These are phyloP conservation scores for Coemansia sp. DNA, from an alignment of 192 early-diverging fungal genomes.

Conservation along the genomic window DNA sequence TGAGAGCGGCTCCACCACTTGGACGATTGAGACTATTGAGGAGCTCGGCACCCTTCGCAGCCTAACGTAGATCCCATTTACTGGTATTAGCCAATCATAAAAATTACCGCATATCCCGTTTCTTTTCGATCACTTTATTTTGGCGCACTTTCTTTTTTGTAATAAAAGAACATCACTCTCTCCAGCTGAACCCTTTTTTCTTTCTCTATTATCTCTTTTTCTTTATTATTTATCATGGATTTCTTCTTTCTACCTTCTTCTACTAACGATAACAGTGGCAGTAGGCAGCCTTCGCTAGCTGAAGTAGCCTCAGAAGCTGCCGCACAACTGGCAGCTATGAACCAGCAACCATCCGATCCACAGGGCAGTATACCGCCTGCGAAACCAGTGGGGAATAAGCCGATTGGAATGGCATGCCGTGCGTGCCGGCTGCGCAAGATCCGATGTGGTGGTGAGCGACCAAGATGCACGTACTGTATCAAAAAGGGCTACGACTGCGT, in stretches of 20 bases:
- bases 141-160: not conserved
- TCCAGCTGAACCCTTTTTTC: no score
- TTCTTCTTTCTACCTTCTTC: not conserved
- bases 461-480: slow-evolving; percentile 54
- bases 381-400: slow-evolving; percentile 16
- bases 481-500: slow-evolving; percentile 53
- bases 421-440: slow-evolving; percentile 57
- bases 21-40: slow-evolving; percentile 39
- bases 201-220: no score
- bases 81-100: slow-evolving; percentile 9
- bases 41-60: slow-evolving; percentile 37
- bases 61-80: not conserved
- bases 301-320: slow-evolving; percentile 12
- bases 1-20: slow-evolving; percentile 24
- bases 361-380: not conserved
- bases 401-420: slow-evolving; percentile 56
- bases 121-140: not conserved
- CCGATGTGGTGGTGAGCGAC: slow-evolving; percentile 54
- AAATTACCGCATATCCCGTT: slow-evolving; percentile 15
- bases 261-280: not conserved
- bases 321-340: not conserved
- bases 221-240: not conserved
- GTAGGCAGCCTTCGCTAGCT: slow-evolving; percentile 13
- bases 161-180: not conserved
- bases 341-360: no score